A percentile compares a stretch with the other conserved stretches of the same genome.
phyloP scores from a whole-genome alignment of 2,329 filamentous ascomycete species.

The Monilinia polystroma region DNA sequence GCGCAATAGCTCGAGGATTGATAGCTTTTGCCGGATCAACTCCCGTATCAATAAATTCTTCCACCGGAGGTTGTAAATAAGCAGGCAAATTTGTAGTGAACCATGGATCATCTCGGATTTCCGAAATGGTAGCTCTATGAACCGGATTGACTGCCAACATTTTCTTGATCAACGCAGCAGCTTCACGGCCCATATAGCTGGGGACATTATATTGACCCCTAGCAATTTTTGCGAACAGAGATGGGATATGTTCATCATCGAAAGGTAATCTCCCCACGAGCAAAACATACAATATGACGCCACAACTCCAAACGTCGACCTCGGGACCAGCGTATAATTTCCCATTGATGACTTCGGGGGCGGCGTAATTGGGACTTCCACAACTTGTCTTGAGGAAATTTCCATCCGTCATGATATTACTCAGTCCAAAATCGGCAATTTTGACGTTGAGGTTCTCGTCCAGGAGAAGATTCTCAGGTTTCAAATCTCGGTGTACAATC shows the following conservation, averaged over 20 bases:
- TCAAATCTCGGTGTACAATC: conserved; percentile 95
- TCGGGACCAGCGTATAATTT: conserved; percentile 97
- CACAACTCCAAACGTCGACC: conserved; percentile 97
- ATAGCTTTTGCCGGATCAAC: conserved; percentile 91
- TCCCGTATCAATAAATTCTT: conserved; percentile 93
- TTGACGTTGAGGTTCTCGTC: conserved; percentile 97
- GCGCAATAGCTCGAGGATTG: conserved; percentile 75
- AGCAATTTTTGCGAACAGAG: conserved; percentile 95
- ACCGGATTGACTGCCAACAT: conserved; percentile 97
- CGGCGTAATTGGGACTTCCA: conserved; percentile 96
- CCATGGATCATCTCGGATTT: conserved; percentile 92
- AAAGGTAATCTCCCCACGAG: conserved; percentile 85
- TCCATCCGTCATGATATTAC: conserved; percentile 99
- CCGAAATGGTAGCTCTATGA: conserved; percentile 87
- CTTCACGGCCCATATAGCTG: conserved; percentile 83
- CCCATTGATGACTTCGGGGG: conserved; percentile 94
- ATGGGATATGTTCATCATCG: conserved; percentile 97
- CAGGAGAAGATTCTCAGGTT: conserved; percentile 93
- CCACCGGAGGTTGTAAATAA: conserved; percentile 82
- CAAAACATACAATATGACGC: conserved; percentile 84
- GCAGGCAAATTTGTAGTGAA: conserved; percentile 82
- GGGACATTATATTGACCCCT: conserved; percentile 92
- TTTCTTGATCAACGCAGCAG: conserved; percentile 77
- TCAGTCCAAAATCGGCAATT: conserved; percentile 97
- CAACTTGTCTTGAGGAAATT: conserved; percentile 99